Conservation (phyloP, 768 basidiomycete species). For the Pisolithus albus region DNA sequence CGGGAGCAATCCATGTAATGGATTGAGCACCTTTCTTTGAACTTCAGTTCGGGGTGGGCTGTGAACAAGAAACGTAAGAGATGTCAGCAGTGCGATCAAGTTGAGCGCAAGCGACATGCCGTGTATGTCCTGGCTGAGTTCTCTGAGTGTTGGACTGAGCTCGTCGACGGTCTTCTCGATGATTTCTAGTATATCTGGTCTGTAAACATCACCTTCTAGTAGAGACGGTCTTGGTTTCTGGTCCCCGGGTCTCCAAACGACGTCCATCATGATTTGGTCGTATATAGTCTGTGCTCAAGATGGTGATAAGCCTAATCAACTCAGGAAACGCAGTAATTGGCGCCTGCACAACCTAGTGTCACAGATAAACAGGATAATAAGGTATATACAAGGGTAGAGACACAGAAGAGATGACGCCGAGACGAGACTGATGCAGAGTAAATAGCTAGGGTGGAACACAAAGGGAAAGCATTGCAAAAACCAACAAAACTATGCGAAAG, state of each 20-base stretch:
- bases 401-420: conserved; percentile 18
- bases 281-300: background rate
- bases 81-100: background rate
- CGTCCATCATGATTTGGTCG: conserved; percentile 4
- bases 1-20: too few relatives aligned
- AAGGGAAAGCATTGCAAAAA: conserved; percentile 4
- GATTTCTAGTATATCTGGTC: conserved; percentile 53
- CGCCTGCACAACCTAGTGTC: background rate
- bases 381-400: conserved; percentile 25
- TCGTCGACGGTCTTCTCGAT: conserved; percentile 50
- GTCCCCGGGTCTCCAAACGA: conserved; percentile 39
- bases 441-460: conserved; percentile 2
- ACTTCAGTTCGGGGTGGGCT: conserved; percentile 69
- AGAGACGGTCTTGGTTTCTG: conserved; percentile 17
- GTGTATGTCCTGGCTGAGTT: conserved; percentile 66
- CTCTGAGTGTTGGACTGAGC: conserved; percentile 49
- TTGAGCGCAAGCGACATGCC: conserved; percentile 30
- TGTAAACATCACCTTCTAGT: conserved; percentile 34
- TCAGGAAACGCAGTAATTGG: background rate
- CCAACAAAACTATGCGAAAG: conserved; percentile 14
- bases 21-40: conserved; percentile 52
- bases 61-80: background rate
- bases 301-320: too few relatives aligned
- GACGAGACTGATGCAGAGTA: conserved; percentile 17
- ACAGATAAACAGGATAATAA: conserved; percentile 31